Evolutionary conservation across 1,284 basidiomycete species (phyloP).

Genomic region (Laetiporus sulphureus): DNA sequence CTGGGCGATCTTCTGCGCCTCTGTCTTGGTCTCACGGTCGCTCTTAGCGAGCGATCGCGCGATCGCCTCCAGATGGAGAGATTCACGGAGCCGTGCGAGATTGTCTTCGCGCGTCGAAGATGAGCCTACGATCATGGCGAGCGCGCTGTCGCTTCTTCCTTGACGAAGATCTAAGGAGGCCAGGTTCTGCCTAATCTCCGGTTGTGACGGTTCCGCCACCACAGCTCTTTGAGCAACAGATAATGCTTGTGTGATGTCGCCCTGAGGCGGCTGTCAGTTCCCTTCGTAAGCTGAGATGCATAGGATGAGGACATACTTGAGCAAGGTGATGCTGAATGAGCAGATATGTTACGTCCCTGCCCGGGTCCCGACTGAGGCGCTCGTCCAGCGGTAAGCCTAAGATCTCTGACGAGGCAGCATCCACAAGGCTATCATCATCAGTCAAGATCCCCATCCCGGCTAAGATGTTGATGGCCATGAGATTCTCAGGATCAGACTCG

Average conservation of each 20-base stretch:
- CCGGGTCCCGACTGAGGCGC: slow-evolving; percentile 57
- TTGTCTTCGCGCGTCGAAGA: slow-evolving; percentile 21
- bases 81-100: slow-evolving; percentile 26
- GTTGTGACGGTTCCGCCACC: slow-evolving; percentile 45
- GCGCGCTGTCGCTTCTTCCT: slow-evolving; percentile 34
- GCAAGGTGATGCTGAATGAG: slow-evolving; percentile 60
- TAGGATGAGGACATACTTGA: slow-evolving; percentile 37
- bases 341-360: slow-evolving; percentile 59
- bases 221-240: slow-evolving; percentile 51
- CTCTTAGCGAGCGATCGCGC: slow-evolving; percentile 21
- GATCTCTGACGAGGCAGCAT: slow-evolving; percentile 84
- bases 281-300: too few species aligned
- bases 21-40: slow-evolving; percentile 17
- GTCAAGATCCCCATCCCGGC: slow-evolving; percentile 84
- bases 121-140: slow-evolving; percentile 29
- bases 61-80: slow-evolving; percentile 40
- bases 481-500: slow-evolving; percentile 60
- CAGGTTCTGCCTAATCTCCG: slow-evolving; percentile 42
- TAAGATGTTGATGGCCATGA: slow-evolving; percentile 76
- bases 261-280: slow-evolving; percentile 29
- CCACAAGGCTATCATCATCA: slow-evolving; percentile 73
- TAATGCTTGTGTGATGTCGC: slow-evolving; percentile 41
- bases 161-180: slow-evolving; percentile 48
- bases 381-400: slow-evolving; percentile 58
- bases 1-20: slow-evolving; percentile 45